Evolutionary conservation across 2,329 filamentous ascomycete genomes (phyloP).

Genomic region (Botrytis hyacinthi): DNA sequence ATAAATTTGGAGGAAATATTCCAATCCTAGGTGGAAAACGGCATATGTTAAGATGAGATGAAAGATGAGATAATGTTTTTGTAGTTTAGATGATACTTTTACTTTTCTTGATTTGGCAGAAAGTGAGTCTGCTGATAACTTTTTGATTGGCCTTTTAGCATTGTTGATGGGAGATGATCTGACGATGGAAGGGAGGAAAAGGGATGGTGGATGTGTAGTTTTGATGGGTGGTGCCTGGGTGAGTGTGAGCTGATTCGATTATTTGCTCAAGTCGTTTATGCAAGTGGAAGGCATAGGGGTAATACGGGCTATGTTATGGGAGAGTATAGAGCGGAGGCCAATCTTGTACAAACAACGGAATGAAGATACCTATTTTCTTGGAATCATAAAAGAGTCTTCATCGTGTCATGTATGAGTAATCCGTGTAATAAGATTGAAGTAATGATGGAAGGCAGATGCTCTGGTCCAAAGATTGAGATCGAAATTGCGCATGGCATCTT

Average conservation of each 20-base stretch:
- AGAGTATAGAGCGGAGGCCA: no score
- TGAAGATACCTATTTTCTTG: slow-evolving; percentile 15
- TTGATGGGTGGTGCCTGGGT: background rate
- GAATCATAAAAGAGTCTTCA: background rate
- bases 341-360: slow-evolving; percentile 15
- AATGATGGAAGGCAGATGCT: background rate
- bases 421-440: background rate
- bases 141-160: background rate
- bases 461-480: background rate
- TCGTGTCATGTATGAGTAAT: background rate
- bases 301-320: background rate
- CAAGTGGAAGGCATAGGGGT: background rate
- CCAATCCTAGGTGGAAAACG: background rate
- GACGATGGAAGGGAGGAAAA: background rate
- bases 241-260: no score
- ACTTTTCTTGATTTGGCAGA: background rate
- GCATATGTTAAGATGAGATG: slow-evolving; percentile 5
- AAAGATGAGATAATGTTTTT: slow-evolving; percentile 7
- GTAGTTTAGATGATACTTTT: slow-evolving; percentile 15
- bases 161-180: background rate
- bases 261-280: background rate
- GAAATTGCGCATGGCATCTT: background rate
- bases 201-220: background rate
- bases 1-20: background rate
- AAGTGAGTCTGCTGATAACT: background rate